Conservation (phyloP, 345 rosid species). For the Cardamine resedifolia region DNA sequence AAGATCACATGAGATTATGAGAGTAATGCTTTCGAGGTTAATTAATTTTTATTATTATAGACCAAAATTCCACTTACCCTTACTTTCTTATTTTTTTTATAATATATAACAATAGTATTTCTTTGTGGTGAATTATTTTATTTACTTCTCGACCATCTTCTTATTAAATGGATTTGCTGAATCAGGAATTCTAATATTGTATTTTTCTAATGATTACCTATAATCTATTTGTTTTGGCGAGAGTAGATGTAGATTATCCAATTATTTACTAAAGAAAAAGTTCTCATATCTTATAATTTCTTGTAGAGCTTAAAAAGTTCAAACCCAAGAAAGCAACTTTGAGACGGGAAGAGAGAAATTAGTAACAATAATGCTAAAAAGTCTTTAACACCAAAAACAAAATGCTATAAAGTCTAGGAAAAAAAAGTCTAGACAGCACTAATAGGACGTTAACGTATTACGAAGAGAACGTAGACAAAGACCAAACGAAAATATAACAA, state of each 20-base stretch:
- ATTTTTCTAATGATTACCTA: no score
- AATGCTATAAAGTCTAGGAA: neutral
- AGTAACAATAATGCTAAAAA: neutral
- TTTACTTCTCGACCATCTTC: neutral
- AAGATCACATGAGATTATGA: neutral
- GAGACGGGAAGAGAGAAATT: neutral
- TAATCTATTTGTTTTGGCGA: neutral
- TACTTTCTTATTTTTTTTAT: no score
- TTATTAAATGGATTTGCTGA: neutral
- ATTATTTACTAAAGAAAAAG: neutral
- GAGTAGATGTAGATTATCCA: neutral
- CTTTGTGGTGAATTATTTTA: neutral
- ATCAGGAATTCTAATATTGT: neutral
- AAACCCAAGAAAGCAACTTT: neutral
- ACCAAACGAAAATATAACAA: neutral
- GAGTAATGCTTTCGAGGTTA: neutral
- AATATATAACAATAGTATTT: no score
- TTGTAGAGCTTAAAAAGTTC: neutral
- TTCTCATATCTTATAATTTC: neutral
- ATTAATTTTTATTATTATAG: neutral
- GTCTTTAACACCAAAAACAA: neutral
- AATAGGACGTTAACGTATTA: neutral
- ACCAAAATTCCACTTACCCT: neutral
- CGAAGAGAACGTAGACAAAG: neutral
- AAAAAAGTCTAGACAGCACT: neutral